These are phyloP conservation scores for Paramecium pentaurelia DNA, from an alignment of 73 alveolate genomes.

Conservation along the genomic window DNA sequence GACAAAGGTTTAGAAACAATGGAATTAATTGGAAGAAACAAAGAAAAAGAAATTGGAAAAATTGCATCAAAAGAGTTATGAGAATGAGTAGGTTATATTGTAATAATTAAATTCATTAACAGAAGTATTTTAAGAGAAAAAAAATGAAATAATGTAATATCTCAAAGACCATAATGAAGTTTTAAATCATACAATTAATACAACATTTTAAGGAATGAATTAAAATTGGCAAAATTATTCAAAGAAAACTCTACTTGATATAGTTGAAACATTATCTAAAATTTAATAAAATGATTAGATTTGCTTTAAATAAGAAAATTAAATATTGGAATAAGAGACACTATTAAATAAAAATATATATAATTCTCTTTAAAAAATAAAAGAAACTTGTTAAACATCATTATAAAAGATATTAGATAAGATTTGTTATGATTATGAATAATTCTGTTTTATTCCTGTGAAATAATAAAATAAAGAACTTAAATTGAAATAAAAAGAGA, in stretches of 20 bases:
- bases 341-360: not conserved
- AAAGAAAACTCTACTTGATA: not conserved
- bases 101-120: not conserved
- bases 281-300: not conserved
- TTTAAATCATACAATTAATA: not conserved
- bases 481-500: not conserved
- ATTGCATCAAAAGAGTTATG: not conserved
- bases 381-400: not conserved
- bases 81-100: not conserved
- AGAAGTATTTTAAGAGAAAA: not conserved
- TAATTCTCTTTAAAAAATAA: not conserved
- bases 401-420: not conserved
- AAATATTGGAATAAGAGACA: not conserved
- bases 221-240: not conserved
- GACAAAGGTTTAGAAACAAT: not conserved
- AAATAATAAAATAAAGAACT: not conserved
- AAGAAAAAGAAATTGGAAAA: not conserved
- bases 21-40: not conserved
- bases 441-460: not conserved
- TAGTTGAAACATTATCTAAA: not conserved
- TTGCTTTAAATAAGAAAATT: not conserved
- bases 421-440: not conserved
- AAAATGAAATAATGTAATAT: not conserved
- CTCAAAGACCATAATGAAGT: not conserved
- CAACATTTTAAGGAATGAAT: not conserved